Evolutionary conservation across 2,329 filamentous ascomycete genomes (phyloP).

Genomic region (Diplodia sapinea): DNA sequence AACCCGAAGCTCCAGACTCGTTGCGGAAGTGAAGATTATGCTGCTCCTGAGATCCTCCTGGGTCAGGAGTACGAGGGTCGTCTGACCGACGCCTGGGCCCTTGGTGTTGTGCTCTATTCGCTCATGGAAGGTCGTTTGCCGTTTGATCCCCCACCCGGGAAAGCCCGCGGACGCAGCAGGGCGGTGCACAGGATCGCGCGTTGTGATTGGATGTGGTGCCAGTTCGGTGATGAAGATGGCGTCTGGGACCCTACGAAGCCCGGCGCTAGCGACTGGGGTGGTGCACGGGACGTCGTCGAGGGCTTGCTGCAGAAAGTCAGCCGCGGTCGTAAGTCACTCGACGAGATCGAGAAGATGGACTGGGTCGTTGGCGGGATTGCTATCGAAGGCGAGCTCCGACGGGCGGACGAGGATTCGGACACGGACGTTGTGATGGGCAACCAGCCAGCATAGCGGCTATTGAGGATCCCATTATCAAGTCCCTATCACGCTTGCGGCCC

Average conservation of each 20-base stretch:
- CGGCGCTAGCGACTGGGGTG: constrained; percentile 68
- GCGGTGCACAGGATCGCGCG: constrained; percentile 94
- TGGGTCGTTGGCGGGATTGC: constrained; percentile 80
- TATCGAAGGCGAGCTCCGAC: constrained; percentile 64
- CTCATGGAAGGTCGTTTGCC: constrained; percentile 91
- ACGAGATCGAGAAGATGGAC: constrained; percentile 71
- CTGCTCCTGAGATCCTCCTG: constrained; percentile 93
- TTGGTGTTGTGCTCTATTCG: constrained; percentile 91
- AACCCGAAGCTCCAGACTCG: constrained; percentile 90
- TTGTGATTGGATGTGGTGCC: constrained; percentile 94
- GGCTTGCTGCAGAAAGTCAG: constrained; percentile 81
- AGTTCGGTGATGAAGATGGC: constrained; percentile 81
- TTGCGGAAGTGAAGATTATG: constrained; percentile 96
- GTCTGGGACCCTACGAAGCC: constrained; percentile 79
- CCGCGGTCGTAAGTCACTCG: constrained; percentile 73
- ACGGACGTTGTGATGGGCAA: constrained; percentile 22
- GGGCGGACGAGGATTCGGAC: constrained; percentile 58
- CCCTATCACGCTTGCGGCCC: neutral
- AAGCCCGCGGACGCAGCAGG: constrained; percentile 72
- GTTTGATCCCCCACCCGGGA: constrained; percentile 86
- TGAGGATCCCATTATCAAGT: constrained; percentile 26
- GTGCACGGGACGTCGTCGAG: constrained; percentile 82
- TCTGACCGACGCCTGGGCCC: constrained; percentile 90
- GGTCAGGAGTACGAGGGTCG: constrained; percentile 93
- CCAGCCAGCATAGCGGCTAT: constrained; percentile 26